These are phyloP conservation scores for Pelargonium cotyledonis DNA, from an alignment of 441 rosid genomes.

Conservation along the genomic window DNA sequence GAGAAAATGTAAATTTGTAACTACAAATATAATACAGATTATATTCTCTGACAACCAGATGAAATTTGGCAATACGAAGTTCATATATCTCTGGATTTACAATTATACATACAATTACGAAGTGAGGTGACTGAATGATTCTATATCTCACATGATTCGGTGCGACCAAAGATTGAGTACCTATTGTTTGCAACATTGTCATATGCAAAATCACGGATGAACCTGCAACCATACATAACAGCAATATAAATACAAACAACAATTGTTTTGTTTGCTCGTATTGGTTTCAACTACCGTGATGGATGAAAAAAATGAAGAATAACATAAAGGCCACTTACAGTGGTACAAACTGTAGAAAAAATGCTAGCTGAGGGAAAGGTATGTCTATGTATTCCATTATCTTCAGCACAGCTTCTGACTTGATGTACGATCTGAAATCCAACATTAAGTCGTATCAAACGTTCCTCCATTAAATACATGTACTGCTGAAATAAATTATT, in stretches of 20 bases:
- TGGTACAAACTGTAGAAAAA: constrained; percentile 60
- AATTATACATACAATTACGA: constrained; percentile 5
- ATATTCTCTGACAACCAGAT: not conserved
- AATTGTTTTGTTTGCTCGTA: constrained; percentile 3
- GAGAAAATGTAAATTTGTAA: not conserved
- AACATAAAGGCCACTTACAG: constrained; percentile 40
- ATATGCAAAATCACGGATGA: constrained; percentile 59
- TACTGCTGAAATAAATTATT: not conserved
- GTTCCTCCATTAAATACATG: not conserved
- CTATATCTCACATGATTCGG: constrained; percentile 73
- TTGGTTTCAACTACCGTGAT: constrained; percentile 6
- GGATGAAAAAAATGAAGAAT: not conserved
- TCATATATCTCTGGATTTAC: not conserved
- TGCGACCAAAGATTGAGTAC: constrained; percentile 61
- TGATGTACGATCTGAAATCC: constrained; percentile 61
- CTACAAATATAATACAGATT: not conserved
- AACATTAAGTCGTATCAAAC: not conserved
- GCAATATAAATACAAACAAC: not conserved
- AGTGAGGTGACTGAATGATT: constrained; percentile 14
- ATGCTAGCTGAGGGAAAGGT: constrained; percentile 78
- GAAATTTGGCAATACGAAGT: not conserved
- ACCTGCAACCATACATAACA: constrained; percentile 34
- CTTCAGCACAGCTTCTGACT: constrained; percentile 86
- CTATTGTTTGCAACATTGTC: constrained; percentile 79
- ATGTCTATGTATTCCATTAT: constrained; percentile 78